Conservation (phyloP, 1,284 basidiomycete species). For the Ceratorhiza oryzae-sativae region DNA sequence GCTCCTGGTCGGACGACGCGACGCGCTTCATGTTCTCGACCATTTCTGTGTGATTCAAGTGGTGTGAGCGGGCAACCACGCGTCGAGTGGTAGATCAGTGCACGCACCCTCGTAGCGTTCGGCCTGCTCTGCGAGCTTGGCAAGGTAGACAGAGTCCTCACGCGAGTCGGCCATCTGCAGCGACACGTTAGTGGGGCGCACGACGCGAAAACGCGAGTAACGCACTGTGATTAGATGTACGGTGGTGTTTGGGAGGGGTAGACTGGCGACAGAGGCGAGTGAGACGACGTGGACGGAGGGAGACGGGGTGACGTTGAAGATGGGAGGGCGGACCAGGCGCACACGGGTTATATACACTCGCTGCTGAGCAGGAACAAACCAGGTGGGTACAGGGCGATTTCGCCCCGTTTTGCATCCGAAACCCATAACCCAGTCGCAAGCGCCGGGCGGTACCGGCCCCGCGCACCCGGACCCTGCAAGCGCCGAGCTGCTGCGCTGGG, state of each 20-base stretch:
- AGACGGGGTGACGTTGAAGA: slow-evolving; percentile 24
- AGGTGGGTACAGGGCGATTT: slow-evolving; percentile 30
- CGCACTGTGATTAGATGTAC: slow-evolving; percentile 9
- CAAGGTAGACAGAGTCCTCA: slow-evolving; percentile 98
- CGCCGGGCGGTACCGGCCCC: not conserved
- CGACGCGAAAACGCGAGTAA: not conserved
- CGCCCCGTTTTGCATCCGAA: slow-evolving; percentile 29
- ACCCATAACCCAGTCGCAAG: slow-evolving; percentile 29
- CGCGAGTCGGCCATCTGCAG: slow-evolving; percentile 81
- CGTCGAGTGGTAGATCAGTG: slow-evolving; percentile 34
- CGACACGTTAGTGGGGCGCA: not conserved
- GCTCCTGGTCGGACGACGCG: slow-evolving; percentile 95
- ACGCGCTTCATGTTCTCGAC: slow-evolving; percentile 99
- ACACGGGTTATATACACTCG: slow-evolving; percentile 35
- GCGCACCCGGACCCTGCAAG: slow-evolving; percentile 6
- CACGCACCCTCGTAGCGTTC: slow-evolving; percentile 96
- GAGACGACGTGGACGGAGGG: not conserved
- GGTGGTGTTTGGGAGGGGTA: not conserved
- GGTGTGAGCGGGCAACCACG: slow-evolving; percentile 41
- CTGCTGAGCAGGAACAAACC: slow-evolving; percentile 34
- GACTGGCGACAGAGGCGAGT: slow-evolving; percentile 1
- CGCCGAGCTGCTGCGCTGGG: not conserved
- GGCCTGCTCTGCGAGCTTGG: slow-evolving; percentile 99
- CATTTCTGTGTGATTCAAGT: slow-evolving; percentile 73
- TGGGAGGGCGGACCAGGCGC: slow-evolving; percentile 6